Conservation (phyloP, 352 stramenopile genomes). For the Phytophthora capsici region DNA sequence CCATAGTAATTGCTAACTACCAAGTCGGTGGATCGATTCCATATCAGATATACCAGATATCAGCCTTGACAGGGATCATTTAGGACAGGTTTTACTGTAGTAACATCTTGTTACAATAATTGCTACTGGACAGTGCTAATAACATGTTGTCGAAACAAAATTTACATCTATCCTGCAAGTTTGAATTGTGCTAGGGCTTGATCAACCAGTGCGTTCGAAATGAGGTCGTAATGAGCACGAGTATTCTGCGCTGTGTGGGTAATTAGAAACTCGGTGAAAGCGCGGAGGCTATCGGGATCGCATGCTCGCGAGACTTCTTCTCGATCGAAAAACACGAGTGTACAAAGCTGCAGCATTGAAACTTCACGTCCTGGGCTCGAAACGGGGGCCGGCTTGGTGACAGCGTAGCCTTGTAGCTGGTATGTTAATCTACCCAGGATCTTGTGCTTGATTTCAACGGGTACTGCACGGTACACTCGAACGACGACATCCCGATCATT, state of each 20-base stretch:
- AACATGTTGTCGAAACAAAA: too few species aligned
- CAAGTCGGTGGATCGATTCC: too few species aligned
- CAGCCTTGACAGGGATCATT: too few species aligned
- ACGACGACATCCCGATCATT: slow-evolving; percentile 17
- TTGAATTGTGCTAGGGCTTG: neutral
- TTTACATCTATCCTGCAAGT: too few species aligned
- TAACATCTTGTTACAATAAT: too few species aligned
- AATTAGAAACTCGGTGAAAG: slow-evolving; percentile 20
- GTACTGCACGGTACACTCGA: slow-evolving; percentile 4
- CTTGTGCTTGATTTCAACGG: slow-evolving; percentile 27
- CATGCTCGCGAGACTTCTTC: neutral
- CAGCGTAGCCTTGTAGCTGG: slow-evolving; percentile 17
- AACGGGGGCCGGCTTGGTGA: slow-evolving; percentile 5
- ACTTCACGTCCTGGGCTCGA: slow-evolving; percentile 10
- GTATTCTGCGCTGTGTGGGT: slow-evolving; percentile 15
- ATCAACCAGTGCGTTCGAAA: slow-evolving; percentile 20
- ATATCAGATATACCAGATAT: too few species aligned
- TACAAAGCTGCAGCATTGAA: slow-evolving; percentile 19
- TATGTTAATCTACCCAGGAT: slow-evolving; percentile 14
- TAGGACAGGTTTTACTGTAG: too few species aligned
- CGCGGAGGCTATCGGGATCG: slow-evolving; percentile 2
- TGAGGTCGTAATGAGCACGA: slow-evolving; percentile 11
- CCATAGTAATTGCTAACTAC: too few species aligned
- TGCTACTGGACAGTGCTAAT: too few species aligned
- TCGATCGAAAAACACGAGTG: slow-evolving; percentile 12